phyloP scores from a whole-genome alignment of 805 yeast species.

The Candida michaelii region DNA sequence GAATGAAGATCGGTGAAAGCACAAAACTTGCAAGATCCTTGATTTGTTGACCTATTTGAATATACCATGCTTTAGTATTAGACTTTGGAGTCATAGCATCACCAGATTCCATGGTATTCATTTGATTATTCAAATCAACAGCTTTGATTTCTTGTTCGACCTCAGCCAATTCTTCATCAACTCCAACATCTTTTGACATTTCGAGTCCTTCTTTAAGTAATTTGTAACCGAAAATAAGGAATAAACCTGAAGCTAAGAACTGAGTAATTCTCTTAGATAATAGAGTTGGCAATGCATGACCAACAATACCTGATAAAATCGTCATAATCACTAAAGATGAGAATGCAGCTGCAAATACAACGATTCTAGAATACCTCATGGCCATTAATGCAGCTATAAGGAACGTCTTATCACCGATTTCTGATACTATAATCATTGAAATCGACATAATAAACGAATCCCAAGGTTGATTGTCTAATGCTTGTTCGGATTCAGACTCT shows the following conservation, averaged over 20 bases:
- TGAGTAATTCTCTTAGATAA: conserved; percentile 80
- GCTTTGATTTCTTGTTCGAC: conserved; percentile 90
- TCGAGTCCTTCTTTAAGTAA: conserved; percentile 77
- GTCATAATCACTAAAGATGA: conserved; percentile 89
- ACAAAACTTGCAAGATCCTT: conserved; percentile 59
- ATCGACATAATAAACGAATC: conserved; percentile 75
- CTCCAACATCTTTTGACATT: conserved; percentile 82
- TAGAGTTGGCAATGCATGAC: conserved; percentile 85
- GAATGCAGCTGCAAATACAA: conserved; percentile 89
- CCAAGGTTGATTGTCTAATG: conserved; percentile 18
- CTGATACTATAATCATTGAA: conserved; percentile 92
- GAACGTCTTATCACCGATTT: conserved; percentile 96
- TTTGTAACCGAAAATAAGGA: conserved; percentile 78
- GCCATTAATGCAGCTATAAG: conserved; percentile 97
- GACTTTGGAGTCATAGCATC: conserved; percentile 12
- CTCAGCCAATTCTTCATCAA: conserved; percentile 93
- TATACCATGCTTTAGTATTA: conserved; percentile 26
- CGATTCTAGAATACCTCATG: conserved; percentile 80
- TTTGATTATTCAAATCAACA: conserved; percentile 49
- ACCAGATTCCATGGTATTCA: conserved; percentile 64
- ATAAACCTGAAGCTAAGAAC: conserved; percentile 75
- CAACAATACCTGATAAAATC: conserved; percentile 82
- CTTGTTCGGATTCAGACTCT: conserved; percentile 13
- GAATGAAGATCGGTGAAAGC: conserved; percentile 88
- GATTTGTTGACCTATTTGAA: conserved; percentile 38